A percentile compares a stretch with the other conserved stretches of the same genome.
phyloP scores from a whole-genome alignment of 345 rosid genomes.

The Populus nigra region DNA sequence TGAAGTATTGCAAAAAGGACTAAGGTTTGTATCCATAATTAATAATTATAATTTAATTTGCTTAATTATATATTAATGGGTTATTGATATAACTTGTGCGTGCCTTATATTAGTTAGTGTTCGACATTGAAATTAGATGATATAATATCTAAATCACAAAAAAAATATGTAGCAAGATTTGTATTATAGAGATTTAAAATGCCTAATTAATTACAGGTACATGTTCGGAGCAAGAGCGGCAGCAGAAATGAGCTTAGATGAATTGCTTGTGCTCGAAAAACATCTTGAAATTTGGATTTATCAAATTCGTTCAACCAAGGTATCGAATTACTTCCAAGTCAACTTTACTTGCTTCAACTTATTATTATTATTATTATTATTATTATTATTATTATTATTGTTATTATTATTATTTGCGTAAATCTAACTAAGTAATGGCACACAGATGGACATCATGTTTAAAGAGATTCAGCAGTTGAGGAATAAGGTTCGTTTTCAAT shows the following conservation, averaged over 20 bases:
- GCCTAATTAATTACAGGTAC: slow-evolving; percentile 37
- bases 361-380: neutral
- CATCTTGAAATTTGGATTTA: slow-evolving; percentile 82
- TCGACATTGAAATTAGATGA: too few relatives aligned
- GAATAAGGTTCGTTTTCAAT: slow-evolving; percentile 50
- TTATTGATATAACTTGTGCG: neutral
- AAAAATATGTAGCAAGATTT: neutral
- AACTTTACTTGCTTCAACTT: neutral
- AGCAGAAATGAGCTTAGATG: slow-evolving; percentile 64
- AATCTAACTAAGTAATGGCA: neutral
- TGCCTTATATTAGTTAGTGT: neutral
- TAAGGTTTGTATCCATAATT: slow-evolving; percentile 38
- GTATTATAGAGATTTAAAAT: neutral
- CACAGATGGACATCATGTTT: slow-evolving; percentile 72
- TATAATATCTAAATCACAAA: too few relatives aligned
- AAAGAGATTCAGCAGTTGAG: slow-evolving; percentile 78
- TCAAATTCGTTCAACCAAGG: slow-evolving; percentile 85
- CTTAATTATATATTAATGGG: neutral
- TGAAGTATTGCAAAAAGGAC: slow-evolving; percentile 65
- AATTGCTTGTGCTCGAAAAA: slow-evolving; percentile 70
- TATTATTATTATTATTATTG: neutral
- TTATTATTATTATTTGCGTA: too few relatives aligned
- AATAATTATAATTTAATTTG: neutral
- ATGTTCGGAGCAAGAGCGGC: slow-evolving; percentile 78
- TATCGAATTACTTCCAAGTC: slow-evolving; percentile 13